A percentile compares a stretch with the other conserved stretches of the same genome.
Evolutionary conservation across 805 yeast genomes (phyloP).

Genomic region (Myxozyma neotropica): DNA sequence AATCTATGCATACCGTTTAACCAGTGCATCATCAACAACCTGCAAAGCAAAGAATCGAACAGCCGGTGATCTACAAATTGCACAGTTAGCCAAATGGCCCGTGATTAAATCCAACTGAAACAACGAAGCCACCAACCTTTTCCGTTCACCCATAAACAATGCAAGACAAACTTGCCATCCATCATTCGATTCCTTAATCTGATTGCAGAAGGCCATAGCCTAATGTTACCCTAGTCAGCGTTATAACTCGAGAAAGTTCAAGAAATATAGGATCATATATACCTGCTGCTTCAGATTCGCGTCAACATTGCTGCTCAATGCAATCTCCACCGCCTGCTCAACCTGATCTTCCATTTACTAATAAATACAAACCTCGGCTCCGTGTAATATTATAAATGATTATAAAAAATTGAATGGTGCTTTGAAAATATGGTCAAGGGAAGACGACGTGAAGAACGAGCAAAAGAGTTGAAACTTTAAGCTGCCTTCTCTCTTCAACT

Average conservation of each 20-base stretch:
- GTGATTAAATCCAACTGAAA: background rate
- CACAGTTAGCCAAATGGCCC: too few relatives aligned
- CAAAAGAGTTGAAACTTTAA: background rate
- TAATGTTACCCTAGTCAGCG: constrained; percentile 15
- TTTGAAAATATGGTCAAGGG: background rate
- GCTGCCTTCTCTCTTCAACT: background rate
- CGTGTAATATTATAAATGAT: background rate
- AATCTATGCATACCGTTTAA: constrained; percentile 34
- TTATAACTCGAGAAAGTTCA: too few relatives aligned
- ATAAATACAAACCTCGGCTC: background rate
- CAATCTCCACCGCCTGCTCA: constrained; percentile 85
- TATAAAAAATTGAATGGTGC: background rate
- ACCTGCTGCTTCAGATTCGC: constrained; percentile 61
- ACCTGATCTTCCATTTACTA: constrained; percentile 57
- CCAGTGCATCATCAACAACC: constrained; percentile 62
- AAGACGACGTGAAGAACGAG: background rate
- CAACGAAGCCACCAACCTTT: constrained; percentile 29
- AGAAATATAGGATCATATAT: background rate
- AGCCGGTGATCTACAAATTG: constrained; percentile 49
- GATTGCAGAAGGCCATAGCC: constrained; percentile 51
- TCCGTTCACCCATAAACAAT: constrained; percentile 44
- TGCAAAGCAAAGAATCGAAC: constrained; percentile 70
- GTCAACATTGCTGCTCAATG: constrained; percentile 70
- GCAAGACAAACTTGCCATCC: constrained; percentile 54
- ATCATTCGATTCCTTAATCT: constrained; percentile 48